Conservation (phyloP, 345 rosid species). For the Brassica rapa region DNA sequence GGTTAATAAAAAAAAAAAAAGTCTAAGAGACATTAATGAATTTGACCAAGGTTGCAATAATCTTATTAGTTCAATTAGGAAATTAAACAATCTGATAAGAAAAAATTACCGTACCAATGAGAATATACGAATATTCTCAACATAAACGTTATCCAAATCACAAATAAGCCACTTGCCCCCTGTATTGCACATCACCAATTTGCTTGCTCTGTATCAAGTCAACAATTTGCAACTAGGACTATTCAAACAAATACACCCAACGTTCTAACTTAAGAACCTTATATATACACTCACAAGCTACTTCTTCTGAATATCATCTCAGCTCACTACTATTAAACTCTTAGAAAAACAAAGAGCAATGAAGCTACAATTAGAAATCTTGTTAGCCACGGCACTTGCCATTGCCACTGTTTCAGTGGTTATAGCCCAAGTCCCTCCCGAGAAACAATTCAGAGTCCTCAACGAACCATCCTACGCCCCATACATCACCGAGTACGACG, state of each 20-base stretch:
- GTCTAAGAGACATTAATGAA: background rate
- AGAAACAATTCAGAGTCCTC: constrained; percentile 34
- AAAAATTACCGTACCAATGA: background rate
- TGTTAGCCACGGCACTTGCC: constrained; percentile 1
- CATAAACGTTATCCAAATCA: constrained; percentile 26
- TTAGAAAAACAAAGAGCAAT: background rate
- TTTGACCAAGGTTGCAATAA: background rate
- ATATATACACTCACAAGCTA: background rate
- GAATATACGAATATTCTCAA: constrained; percentile 8
- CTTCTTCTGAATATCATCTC: background rate
- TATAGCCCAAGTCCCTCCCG: constrained; percentile 40
- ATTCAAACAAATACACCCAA: background rate
- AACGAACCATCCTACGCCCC: constrained; percentile 38
- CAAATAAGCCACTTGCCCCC: background rate
- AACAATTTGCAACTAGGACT: background rate
- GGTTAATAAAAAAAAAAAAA: too few relatives aligned
- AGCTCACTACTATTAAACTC: background rate
- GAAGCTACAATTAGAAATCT: background rate
- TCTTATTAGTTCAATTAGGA: background rate
- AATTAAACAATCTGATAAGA: background rate
- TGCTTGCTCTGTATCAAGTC: background rate
- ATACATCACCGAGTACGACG: constrained; percentile 38
- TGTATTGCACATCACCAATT: background rate
- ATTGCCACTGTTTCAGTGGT: constrained; percentile 24
- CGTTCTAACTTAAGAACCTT: background rate